Base-by-base conservation (phyloP, 208 protist genomes). In the Porcisia hertigi region DNA sequence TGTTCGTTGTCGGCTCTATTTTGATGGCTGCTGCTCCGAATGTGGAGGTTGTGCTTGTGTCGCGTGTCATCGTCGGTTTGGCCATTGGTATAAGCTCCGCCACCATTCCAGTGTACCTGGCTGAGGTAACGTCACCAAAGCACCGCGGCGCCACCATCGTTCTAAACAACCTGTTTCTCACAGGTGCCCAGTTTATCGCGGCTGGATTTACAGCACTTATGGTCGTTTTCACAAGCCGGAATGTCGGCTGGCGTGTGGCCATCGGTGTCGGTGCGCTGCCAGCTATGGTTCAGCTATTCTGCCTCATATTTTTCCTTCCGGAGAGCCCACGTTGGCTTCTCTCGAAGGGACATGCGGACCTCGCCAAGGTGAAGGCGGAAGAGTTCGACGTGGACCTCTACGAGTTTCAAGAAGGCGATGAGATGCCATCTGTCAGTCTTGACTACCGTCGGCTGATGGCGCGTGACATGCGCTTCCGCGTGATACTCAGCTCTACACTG, bases 51-150 rank as follows among this genome's bases (percentile, higher is more conserved):
- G 75, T 98, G 23, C 76, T 97, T 23, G 81, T 92, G n/a, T 84
- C 91, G 7, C 93, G 96, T 58, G 82, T 90, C 20, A 84, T 97
- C 76, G 91, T 98, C 0, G 96, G 96, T 62, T 69, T 98, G 14
- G 93, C 85, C 12, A 91, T 98, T 58, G 96, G 96, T 57, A 86
- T 97, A 47, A 89, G 91, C 74, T 95, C 92, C 55, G 93, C 90
- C n/a, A 96, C 91, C 14, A 94, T 97, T 74, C 96, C 96, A 18
- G 90, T 98, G 54, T 98, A 98, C 82, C 81, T 98, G 18, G 91
- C 92, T 2, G 96, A 98, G 79, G 89, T 97, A 23, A 95, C 93
- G 14, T 79, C 91, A 30, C 80, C 92, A 11, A 77, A 83, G 69
- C 79, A 85, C 53, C 90, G 96, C n/a, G 96, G 96, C 23, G 85